Conservation (phyloP, 2,329 filamentous ascomycete species). For the Diaporthe longicolla region DNA sequence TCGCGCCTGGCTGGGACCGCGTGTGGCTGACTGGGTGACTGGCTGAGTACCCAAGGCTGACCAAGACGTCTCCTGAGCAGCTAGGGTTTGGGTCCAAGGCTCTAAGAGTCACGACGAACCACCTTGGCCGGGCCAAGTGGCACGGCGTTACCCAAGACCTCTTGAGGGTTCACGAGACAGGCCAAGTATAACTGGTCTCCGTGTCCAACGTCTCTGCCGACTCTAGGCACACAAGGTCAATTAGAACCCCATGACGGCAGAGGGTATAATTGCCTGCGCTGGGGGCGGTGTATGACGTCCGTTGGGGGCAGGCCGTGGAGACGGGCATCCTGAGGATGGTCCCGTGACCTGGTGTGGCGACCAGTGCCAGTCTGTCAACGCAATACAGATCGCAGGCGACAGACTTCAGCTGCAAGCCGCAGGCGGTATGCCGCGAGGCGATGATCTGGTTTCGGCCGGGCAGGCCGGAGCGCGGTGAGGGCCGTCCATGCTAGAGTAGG, state of each 20-base stretch:
- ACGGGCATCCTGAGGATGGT: neutral
- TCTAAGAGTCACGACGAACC: constrained; percentile 20
- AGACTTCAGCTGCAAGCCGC: neutral
- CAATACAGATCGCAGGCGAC: neutral
- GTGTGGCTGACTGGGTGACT: too few species aligned
- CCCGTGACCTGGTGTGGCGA: constrained; percentile 11
- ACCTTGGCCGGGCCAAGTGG: constrained; percentile 32
- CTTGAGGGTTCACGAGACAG: constrained; percentile 14
- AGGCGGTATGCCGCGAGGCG: neutral
- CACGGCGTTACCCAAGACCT: constrained; percentile 7
- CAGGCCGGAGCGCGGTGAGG: constrained; percentile 10
- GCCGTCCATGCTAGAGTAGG: constrained; percentile 1
- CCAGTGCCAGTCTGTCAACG: neutral
- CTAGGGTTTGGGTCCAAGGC: constrained; percentile 15
- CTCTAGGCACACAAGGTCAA: constrained; percentile 15
- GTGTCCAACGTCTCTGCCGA: neutral
- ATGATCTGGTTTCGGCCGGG: constrained; percentile 22
- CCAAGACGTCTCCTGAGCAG: neutral
- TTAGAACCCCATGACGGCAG: neutral
- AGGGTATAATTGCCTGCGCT: neutral
- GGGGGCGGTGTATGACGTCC: neutral
- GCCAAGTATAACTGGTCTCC: neutral
- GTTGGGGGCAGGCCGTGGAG: neutral
- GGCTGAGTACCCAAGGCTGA: neutral
- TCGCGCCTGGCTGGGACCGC: neutral